A percentile compares a stretch with the other conserved stretches of the same genome.
phyloP scores from a whole-genome alignment of 2,329 filamentous ascomycete species.

The Dendryphion nanum region DNA sequence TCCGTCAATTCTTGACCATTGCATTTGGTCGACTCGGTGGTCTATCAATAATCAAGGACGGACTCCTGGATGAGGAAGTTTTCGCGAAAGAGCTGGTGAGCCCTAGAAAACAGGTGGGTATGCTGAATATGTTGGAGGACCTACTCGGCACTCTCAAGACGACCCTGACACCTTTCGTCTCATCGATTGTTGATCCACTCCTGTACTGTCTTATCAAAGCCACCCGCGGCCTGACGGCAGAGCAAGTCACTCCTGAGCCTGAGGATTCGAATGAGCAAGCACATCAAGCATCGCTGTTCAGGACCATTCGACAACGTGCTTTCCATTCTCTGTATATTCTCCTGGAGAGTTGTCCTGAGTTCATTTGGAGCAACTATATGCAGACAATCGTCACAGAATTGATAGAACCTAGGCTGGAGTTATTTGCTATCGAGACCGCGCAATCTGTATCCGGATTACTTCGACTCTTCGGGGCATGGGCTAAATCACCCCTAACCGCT shows the following conservation, averaged over 20 bases:
- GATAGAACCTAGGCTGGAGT: slow-evolving; percentile 72
- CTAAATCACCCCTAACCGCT: slow-evolving; percentile 63
- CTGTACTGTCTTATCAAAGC: slow-evolving; percentile 77
- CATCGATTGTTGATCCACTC: slow-evolving; percentile 70
- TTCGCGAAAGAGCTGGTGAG: slow-evolving; percentile 56
- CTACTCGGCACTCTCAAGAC: slow-evolving; percentile 81
- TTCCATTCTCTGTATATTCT: slow-evolving; percentile 79
- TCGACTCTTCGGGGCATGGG: slow-evolving; percentile 79
- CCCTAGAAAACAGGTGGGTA: slow-evolving; percentile 79
- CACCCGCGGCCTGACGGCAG: slow-evolving; percentile 42
- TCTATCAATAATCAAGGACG: slow-evolving; percentile 57
- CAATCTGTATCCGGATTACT: slow-evolving; percentile 85
- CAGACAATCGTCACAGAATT: slow-evolving; percentile 70
- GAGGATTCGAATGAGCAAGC: slow-evolving; percentile 21
- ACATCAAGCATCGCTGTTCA: slow-evolving; percentile 57
- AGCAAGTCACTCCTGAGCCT: slow-evolving; percentile 36
- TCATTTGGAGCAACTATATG: slow-evolving; percentile 72
- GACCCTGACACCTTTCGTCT: slow-evolving; percentile 66
- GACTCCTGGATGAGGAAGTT: slow-evolving; percentile 47
- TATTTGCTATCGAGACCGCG: slow-evolving; percentile 79
- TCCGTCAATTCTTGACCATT: slow-evolving; percentile 80
- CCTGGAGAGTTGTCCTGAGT: slow-evolving; percentile 69
- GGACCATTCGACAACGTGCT: slow-evolving; percentile 67
- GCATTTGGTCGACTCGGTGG: slow-evolving; percentile 69
- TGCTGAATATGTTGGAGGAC: slow-evolving; percentile 86